Base-by-base conservation (phyloP, 1,139 yeast genomes). In the Lodderomyces margitis region DNA sequence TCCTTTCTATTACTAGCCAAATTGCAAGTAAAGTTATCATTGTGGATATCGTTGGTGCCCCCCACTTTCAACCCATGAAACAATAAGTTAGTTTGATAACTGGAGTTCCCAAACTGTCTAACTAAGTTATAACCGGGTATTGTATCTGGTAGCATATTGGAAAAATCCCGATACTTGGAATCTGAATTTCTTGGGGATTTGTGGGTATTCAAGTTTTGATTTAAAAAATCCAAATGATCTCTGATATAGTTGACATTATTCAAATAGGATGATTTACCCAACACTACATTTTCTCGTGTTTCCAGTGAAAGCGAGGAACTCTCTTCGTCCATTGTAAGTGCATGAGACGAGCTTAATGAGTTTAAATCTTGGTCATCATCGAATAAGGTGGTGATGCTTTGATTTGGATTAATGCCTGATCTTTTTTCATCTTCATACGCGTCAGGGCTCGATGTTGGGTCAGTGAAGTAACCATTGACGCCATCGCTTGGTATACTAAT, bases 211-310 rank as follows among this genome's bases (percentile, higher is more conserved):
- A 37, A 46, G 15, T 48, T 45, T 41, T 56, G 59, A 28, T 48
- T 52, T 31, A 64, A 49, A 46, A 50, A 60, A 25, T 53, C 52
- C 30, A 47, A 47, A 25, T 62, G 64, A 39, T 57, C 57, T 25
- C 55, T 41, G 15, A 52, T 53, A 43, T 60, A 59, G 48, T 57
- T 56, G 32, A 63, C 53, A 46, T 61, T 59, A 37, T 54, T 60
- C 21, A 64, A 51, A 45, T 57, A 64, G 32, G 67, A 62, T 7
- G 49, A 31, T 23, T 39, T 36, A 7, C 48, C 42, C 14, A 46
- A 34, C 9, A 38, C 36, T 4, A 46, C 45, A 31, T 44, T 45
- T 34, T 46, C 49, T 36, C 41, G 33, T 6, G 49, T 46, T 20
- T 46, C 49, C 33, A 38, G 38, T 7, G 49, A 44, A 11, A 37